Conservation (phyloP, 1,284 basidiomycete species). For the Ceratobasidium sp. region DNA sequence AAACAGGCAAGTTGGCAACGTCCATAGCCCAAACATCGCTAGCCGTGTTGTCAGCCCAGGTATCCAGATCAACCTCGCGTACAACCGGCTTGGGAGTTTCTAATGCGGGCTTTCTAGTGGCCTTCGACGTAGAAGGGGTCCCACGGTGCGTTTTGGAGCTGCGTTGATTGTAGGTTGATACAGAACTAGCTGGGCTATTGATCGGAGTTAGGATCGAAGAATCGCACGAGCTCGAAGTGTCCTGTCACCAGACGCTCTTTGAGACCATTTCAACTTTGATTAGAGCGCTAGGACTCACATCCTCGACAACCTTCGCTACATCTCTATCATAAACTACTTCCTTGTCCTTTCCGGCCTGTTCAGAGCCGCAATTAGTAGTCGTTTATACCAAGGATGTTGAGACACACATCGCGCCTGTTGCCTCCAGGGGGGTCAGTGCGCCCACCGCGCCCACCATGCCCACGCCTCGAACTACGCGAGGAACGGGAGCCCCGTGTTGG, state of each 20-base stretch:
- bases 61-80: neutral
- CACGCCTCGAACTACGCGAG: neutral
- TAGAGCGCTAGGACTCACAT: neutral
- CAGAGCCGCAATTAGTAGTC: neutral
- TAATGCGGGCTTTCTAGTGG: neutral
- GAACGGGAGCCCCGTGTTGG: neutral
- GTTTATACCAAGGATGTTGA: neutral
- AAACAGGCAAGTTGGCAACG: neutral
- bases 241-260: neutral
- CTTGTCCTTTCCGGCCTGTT: neutral
- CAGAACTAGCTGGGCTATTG: slow-evolving; percentile 3
- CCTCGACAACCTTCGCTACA: neutral
- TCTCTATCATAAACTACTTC: neutral
- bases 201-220: slow-evolving; percentile 27
- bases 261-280: neutral
- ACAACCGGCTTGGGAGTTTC: neutral
- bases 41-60: neutral
- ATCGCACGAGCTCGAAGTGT: slow-evolving; percentile 23
- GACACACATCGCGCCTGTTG: neutral
- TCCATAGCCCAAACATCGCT: slow-evolving; percentile 10
- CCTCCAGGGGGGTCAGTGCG: neutral
- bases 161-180: neutral
- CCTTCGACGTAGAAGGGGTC: neutral
- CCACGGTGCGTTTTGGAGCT: neutral
- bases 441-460: neutral